Base-by-base conservation (phyloP, 2,329 filamentous ascomycete genomes). In the Alternaria consortialis region DNA sequence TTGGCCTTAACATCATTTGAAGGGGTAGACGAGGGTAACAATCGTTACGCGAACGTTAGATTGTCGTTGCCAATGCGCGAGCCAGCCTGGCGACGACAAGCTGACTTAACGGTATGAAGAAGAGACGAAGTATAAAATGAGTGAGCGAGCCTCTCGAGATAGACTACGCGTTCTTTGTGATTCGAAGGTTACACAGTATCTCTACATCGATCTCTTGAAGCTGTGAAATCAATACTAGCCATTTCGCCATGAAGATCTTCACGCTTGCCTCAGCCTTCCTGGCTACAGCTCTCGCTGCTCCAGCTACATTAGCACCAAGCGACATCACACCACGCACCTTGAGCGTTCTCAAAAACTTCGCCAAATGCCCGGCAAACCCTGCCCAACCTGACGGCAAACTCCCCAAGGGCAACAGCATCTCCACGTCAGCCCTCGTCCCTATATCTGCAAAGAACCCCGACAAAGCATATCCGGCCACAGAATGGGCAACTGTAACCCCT, bases 231-330 rank as follows among this genome's bases (percentile, higher is more conserved):
- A 13, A 17, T 4, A 5, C 25, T 23, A 37, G 20, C 15, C 23
- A 44, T 5, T 2, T 58, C 64, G 66, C 25, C 40, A 74, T 74
- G 72, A 74, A 70, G 55, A 59, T 56, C 70, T 64, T 78, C 52
- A 34, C 77, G 60, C 63, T 78, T 61, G 62, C 80, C 53, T 60
- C 72, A 23, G 54, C 71, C 65, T 70, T 81, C 62, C 63, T 81
- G 53, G 73, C 80, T 54, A 66, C 76, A 50, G 68, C 80, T 64
- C 67, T 80, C 32, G 67, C 77, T 46, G 67, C 74, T 46, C 72
- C 81, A 65, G 68, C 56, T n/a, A 58, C 62, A 32, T 50, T 58
- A 76, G 71, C 65, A 67, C 70, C 75, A 32, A 55, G 31, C 12
- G 23, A 44, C 20, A 55, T 46, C 53, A 34, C 53, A 55, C 29